Base-by-base conservation (phyloP, 352 stramenopile species). In the Phytophthora megakarya region DNA sequence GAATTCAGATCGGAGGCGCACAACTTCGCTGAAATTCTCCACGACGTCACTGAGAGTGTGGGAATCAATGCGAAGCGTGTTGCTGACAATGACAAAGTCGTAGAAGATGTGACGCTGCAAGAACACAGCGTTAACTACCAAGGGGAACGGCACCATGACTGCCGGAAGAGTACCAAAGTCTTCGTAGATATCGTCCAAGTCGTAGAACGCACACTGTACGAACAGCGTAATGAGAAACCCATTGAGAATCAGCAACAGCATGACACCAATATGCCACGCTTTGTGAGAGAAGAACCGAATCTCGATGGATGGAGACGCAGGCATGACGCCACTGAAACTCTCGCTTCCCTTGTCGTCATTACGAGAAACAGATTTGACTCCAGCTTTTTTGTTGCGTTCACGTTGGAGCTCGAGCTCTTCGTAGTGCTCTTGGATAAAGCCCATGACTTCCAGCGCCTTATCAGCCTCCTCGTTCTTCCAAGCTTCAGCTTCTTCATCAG, bases 261-360 rank as follows among this genome's bases (percentile, higher is more conserved):
- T 85, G 44, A 91, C 70, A 5, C 68, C 18, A 57, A 89, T 76
- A 25, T 91, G 80, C 78, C 80, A 87, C 9, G 60, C 67, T 43
- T 90, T 88, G 50, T 80, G 76, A 0, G 78, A 88, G 56, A 88
- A 90, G 54, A 64, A 87, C 22, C 67, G 70, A 35, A 81, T 57
- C 1, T 65, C 60, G 43, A 66, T 39, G 12, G 0, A 42, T 3
- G 65, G 65, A 6, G 65, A 63, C 0, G 45, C 65, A 8, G 65
- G 44, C 32, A 60, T 33, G 45, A 65, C 39, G 13, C 65, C 57
- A 16, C 52, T 53, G 11, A 61, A 49, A 21, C 46, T 59, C 9
- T 65, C 37, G 10, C 37, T 35, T 10, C 45, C 15, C 23, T 59
- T 54, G 1, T 47, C 38, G 16, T 28, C 53, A 25, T 42, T 3